Base-by-base conservation (phyloP, 306 rosid genomes). In the Castanea crenata region DNA sequence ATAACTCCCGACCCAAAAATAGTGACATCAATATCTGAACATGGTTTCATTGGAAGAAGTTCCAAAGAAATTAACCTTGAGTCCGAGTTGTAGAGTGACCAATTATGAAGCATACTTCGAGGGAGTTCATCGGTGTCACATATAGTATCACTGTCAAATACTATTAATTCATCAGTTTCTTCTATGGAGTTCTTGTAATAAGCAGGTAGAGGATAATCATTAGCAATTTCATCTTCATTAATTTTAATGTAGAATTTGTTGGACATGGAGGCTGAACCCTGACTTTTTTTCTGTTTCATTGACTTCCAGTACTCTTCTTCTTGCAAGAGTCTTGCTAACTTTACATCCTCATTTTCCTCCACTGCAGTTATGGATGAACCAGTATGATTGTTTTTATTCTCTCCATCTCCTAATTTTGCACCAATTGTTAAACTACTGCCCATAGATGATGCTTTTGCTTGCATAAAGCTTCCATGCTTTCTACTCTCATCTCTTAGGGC, bases 11-110 rank as follows among this genome's bases (percentile, higher is more conserved):
- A 95, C 46, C 99, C 99, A 57, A 86, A 95, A 65, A 95, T 88
- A 2, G 97, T 89, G 76, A 93, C 97, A 85, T 95, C 99, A 74
- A 93, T 95, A 70, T 95, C 97, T 73, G 92, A 80, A 76, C 99
- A 95, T 55, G 99, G 85, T 84, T 89, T 91, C 99, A 95, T 95
- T 2, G 99, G 99, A 79, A 95, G 99, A 80, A 95, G 97, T 81
- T 95, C 98, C 90, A 95, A 75, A 3, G 99, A 90, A 87, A 91
- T 88, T 84, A 95, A 83, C 77, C 99, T 92, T 19, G 88, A 87
- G 80, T 95, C 98, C 52, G 94, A 90, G 69, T 95, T 93, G 80
- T 95, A 95, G 16, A 95, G 90, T 55, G 96, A 87, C 98, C 98
- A 95, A 55, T 93, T 87, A 41, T 93, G 92, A 80, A 95, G 93